phyloP scores from a whole-genome alignment of 2,329 filamentous ascomycete genomes.

The Cercospora sesami region DNA sequence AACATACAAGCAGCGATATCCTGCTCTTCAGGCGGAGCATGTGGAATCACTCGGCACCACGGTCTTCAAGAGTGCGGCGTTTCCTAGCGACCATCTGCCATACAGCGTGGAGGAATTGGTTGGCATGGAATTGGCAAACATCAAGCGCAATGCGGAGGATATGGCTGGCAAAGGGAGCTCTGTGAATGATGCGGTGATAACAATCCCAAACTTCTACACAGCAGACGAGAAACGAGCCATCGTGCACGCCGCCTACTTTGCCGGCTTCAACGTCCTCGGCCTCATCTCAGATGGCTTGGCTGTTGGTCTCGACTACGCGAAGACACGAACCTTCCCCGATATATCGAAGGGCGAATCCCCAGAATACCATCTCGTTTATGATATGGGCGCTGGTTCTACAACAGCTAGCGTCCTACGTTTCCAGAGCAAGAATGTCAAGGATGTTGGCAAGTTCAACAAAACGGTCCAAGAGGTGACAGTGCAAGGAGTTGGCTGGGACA shows the following conservation, averaged over 20 bases:
- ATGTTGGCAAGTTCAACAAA: constrained; percentile 91
- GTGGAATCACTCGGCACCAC: constrained; percentile 65
- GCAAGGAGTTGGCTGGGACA: constrained; percentile 83
- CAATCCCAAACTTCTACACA: constrained; percentile 87
- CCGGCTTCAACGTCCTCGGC: constrained; percentile 80
- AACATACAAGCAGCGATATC: constrained; percentile 74
- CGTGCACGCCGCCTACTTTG: constrained; percentile 78
- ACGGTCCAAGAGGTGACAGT: constrained; percentile 94
- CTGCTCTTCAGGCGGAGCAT: constrained; percentile 69
- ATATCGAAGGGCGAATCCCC: constrained; percentile 79
- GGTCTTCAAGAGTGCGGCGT: constrained; percentile 74
- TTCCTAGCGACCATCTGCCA: constrained; percentile 64
- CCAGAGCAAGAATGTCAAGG: constrained; percentile 85
- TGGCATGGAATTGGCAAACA: constrained; percentile 92
- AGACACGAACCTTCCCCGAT: constrained; percentile 82
- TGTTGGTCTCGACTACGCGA: constrained; percentile 94
- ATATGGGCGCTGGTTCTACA: constrained; percentile 95
- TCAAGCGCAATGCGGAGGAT: constrained; percentile 82
- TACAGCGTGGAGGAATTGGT: constrained; percentile 87
- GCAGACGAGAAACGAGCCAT: constrained; percentile 85
- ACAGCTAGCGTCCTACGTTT: constrained; percentile 88
- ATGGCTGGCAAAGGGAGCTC: constrained; percentile 73
- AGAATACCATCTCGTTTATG: constrained; percentile 90
- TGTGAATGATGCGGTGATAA: constrained; percentile 82
- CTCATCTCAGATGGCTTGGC: constrained; percentile 87